Evolutionary conservation across 345 rosid genomes (phyloP).

Genomic region (Salix dunnii): DNA sequence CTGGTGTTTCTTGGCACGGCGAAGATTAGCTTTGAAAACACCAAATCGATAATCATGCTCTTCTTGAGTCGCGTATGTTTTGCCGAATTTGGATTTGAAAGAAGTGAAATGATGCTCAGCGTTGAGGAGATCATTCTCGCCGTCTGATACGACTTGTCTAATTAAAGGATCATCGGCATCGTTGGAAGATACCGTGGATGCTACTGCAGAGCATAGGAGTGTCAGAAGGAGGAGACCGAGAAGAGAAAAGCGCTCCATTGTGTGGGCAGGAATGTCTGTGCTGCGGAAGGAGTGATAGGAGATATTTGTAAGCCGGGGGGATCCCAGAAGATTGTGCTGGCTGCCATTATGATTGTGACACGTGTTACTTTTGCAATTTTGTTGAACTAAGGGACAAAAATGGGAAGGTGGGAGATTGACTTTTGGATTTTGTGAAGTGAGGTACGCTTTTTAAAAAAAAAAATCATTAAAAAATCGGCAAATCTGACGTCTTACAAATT

Average conservation of each 20-base stretch:
- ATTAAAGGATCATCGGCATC: constrained; percentile 20
- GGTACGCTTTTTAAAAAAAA: no score
- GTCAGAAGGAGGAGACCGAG: not conserved
- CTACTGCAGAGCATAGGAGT: not conserved
- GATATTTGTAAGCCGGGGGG: not conserved
- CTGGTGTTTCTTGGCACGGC: constrained; percentile 75
- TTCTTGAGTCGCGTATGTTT: constrained; percentile 28
- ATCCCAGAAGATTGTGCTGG: not conserved
- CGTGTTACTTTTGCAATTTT: not conserved
- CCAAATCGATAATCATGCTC: constrained; percentile 71
- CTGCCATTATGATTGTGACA: not conserved
- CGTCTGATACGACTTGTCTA: constrained; percentile 23
- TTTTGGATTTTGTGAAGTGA: no score
- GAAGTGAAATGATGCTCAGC: constrained; percentile 22
- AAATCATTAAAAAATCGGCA: no score
- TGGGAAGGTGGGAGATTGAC: not conserved
- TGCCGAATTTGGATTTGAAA: constrained; percentile 25
- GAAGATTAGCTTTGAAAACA: constrained; percentile 56
- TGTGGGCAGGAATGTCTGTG: not conserved
- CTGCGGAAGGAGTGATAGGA: not conserved
- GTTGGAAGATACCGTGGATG: not conserved
- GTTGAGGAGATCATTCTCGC: constrained; percentile 14
- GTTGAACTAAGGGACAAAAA: not conserved
- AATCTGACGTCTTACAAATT: no score
- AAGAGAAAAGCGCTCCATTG: constrained; percentile 14